A percentile compares a stretch with the other conserved stretches of the same genome.
These are phyloP conservation scores for Ceratorhiza oryzae-sativae DNA, from an alignment of 1,284 basidiomycete species.

Conservation along the genomic window DNA sequence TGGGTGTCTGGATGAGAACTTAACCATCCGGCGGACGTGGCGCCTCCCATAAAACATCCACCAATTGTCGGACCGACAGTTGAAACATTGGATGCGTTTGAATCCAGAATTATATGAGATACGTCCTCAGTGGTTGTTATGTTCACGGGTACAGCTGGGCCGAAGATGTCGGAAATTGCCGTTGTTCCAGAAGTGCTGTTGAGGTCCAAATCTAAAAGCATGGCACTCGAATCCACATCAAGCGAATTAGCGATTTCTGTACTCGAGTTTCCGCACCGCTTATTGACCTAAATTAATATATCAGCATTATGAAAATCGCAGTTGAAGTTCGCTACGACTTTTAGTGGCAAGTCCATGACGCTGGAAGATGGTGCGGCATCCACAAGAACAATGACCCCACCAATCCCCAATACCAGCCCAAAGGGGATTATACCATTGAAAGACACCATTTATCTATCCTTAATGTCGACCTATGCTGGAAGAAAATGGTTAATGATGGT, in stretches of 20 bases:
- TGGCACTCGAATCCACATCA: not conserved
- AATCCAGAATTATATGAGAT: not conserved
- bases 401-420: constrained; percentile 3
- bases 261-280: not conserved
- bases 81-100: not conserved
- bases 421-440: not conserved
- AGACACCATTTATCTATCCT: constrained; percentile 3
- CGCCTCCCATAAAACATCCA: not conserved
- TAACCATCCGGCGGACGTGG: not conserved
- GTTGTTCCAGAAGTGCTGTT: not conserved
- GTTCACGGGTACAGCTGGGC: not conserved
- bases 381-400: not conserved
- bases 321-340: not conserved
- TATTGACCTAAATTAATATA: not conserved
- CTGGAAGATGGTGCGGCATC: constrained; percentile 5
- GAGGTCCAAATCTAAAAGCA: not conserved
- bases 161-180: not conserved
- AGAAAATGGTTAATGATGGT: constrained; percentile 19
- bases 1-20: not conserved
- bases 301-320: not conserved
- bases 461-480: not conserved
- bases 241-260: not conserved
- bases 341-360: not conserved
- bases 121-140: constrained; percentile 23
- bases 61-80: not conserved